Percentiles rank a stretch among this genome's conserved stretches.
Evolutionary conservation across 2,329 filamentous ascomycete genomes (phyloP).

Genomic region (Neofusicoccum sp.): DNA sequence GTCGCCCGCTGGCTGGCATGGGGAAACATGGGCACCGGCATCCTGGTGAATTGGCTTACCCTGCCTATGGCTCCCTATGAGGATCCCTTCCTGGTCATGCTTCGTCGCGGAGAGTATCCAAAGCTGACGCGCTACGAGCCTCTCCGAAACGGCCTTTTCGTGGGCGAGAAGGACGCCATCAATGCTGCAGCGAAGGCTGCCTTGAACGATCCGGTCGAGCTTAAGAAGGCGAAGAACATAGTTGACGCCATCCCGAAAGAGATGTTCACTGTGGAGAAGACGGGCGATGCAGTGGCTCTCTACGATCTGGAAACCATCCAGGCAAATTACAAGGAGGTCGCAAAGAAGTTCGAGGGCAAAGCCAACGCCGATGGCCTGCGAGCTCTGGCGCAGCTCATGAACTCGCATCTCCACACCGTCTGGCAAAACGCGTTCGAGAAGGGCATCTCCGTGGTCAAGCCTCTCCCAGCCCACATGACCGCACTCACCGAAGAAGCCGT

Average conservation of each 20-base stretch:
- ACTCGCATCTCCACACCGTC: conserved; percentile 76
- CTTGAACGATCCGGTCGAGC: conserved; percentile 41
- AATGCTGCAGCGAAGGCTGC: conserved; percentile 43
- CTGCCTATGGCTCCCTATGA: conserved; percentile 79
- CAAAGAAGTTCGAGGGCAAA: conserved; percentile 57
- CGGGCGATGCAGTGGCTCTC: conserved; percentile 66
- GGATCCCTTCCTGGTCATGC: conserved; percentile 67
- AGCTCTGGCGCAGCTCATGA: conserved; percentile 72
- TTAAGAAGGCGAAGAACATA: conserved; percentile 57
- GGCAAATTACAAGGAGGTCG: conserved; percentile 65
- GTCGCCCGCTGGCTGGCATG: conserved; percentile 87
- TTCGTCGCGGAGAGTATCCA: conserved; percentile 75
- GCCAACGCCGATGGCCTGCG: conserved; percentile 59
- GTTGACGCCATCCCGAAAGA: conserved; percentile 58
- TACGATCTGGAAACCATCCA: conserved; percentile 67
- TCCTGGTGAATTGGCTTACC: conserved; percentile 75
- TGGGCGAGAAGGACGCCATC: conserved; percentile 59
- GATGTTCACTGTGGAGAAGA: conserved; percentile 63
- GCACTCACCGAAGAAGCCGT: conserved; percentile 68
- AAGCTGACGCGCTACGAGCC: conserved; percentile 71
- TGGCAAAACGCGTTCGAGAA: conserved; percentile 73
- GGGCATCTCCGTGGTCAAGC: conserved; percentile 80
- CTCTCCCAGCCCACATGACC: conserved; percentile 71
- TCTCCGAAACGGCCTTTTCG: conserved; percentile 69
- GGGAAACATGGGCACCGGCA: conserved; percentile 83